These are phyloP conservation scores for Pholiota microspora DNA, from an alignment of 768 basidiomycete species.

Conservation along the genomic window DNA sequence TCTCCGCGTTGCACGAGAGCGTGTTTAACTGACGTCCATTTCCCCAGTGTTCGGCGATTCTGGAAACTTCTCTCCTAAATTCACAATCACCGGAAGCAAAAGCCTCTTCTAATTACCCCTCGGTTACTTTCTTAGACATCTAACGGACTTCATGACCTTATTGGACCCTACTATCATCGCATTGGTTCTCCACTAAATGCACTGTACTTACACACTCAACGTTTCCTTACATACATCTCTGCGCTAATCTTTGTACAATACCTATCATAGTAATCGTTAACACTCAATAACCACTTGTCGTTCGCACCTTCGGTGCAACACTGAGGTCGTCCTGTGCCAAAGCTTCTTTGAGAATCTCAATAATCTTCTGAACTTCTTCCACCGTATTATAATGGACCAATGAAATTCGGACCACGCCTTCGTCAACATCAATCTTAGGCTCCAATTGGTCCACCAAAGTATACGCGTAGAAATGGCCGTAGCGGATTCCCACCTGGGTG, in stretches of 20 bases:
- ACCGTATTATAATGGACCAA: conserved; percentile 80
- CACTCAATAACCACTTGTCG: not conserved
- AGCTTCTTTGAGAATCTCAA: conserved; percentile 51
- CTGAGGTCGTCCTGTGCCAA: conserved; percentile 21
- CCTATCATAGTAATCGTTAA: no score
- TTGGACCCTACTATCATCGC: not conserved
- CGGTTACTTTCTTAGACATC: not conserved
- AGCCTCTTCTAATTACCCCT: not conserved
- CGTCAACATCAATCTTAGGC: conserved; percentile 57
- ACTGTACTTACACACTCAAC: not conserved
- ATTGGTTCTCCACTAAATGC: not conserved
- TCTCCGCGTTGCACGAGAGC: not conserved
- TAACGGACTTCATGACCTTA: not conserved
- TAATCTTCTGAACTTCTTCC: conserved; percentile 62
- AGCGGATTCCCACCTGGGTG: conserved; percentile 75
- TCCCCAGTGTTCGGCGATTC: conserved; percentile 50
- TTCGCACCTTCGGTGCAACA: not conserved
- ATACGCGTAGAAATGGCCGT: conserved; percentile 78
- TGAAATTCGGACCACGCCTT: conserved; percentile 74
- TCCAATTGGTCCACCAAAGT: conserved; percentile 50
- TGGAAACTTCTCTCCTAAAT: conserved; percentile 35
- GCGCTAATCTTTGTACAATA: not conserved
- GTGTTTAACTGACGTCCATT: not conserved
- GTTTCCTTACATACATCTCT: not conserved
- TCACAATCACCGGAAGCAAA: conserved; percentile 22